Conservation (phyloP, 2,329 filamentous ascomycete genomes). For the Ploettnerulaceae sp. region DNA sequence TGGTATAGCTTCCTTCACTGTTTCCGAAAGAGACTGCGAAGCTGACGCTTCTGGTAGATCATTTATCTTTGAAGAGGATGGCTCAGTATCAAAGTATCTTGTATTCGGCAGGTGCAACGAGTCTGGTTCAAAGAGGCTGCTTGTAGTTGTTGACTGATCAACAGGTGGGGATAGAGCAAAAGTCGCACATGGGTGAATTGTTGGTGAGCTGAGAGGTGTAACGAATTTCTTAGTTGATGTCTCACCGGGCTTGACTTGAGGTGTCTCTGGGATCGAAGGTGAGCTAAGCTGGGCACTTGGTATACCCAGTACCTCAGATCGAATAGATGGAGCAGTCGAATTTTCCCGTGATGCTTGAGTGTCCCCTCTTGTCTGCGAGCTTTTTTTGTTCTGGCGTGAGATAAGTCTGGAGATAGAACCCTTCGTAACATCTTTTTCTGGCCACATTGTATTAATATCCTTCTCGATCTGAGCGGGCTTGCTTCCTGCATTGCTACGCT, state of each 20-base stretch:
- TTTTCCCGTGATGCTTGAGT: neutral
- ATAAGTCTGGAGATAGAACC: neutral
- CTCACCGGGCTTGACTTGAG: neutral
- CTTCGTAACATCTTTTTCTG: neutral
- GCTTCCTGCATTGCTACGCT: neutral
- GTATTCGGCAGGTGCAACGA: too few relatives aligned
- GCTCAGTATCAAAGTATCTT: too few relatives aligned
- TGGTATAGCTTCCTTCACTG: too few relatives aligned
- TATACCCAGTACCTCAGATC: neutral
- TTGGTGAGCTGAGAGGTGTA: neutral
- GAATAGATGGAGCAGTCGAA: neutral
- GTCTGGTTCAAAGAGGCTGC: too few relatives aligned
- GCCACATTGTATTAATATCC: slow-evolving; percentile 1
- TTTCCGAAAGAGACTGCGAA: too few relatives aligned
- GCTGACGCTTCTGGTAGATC: too few relatives aligned
- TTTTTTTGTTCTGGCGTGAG: slow-evolving; percentile 1
- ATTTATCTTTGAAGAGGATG: too few relatives aligned
- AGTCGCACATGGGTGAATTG: neutral
- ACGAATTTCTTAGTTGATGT: neutral
- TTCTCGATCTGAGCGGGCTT: neutral
- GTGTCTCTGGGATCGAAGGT: neutral
- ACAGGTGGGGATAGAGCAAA: neutral
- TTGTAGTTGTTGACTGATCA: too few relatives aligned
- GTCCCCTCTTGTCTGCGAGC: neutral
- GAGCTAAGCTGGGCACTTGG: neutral